These are phyloP conservation scores for Penicillium sp. DNA, from an alignment of 2,329 filamentous ascomycete genomes.

Conservation along the genomic window DNA sequence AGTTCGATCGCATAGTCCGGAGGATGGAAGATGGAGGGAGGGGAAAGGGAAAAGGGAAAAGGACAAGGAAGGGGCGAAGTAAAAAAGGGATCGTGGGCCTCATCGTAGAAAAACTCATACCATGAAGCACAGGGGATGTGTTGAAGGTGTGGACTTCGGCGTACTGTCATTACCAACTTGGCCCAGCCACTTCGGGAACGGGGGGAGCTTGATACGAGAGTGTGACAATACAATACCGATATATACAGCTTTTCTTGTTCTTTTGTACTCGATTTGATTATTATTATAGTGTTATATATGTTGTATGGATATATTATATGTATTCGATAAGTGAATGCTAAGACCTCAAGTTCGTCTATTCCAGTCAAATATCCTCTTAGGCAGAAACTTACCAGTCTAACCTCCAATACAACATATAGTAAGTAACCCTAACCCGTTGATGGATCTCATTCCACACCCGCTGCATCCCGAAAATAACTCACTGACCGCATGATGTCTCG, in stretches of 20 bases:
- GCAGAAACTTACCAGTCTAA: neutral
- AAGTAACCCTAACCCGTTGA: conserved; percentile 13
- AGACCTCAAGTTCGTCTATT: neutral
- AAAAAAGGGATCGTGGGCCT: conserved; percentile 23
- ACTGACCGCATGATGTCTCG: conserved; percentile 8
- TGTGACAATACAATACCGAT: neutral
- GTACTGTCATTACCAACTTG: conserved; percentile 1
- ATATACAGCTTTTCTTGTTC: neutral
- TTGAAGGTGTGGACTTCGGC: conserved; percentile 6
- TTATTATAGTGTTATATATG: neutral
- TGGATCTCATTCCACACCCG: conserved; percentile 20
- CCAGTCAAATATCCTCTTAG: too few species aligned
- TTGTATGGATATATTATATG: neutral
- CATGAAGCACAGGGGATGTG: conserved; percentile 12
- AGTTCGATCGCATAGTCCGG: conserved; percentile 26
- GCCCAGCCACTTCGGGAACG: neutral
- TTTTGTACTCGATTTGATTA: neutral
- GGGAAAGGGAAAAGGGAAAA: conserved; percentile 13
- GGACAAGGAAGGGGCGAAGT: conserved; percentile 15
- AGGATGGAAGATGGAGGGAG: conserved; percentile 11
- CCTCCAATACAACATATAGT: neutral
- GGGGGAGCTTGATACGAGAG: neutral
- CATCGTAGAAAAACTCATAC: conserved; percentile 2
- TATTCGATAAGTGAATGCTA: neutral
- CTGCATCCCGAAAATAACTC: conserved; percentile 18